Conservation (phyloP, 179 eudicot genomes). For the Actinidia arguta region DNA sequence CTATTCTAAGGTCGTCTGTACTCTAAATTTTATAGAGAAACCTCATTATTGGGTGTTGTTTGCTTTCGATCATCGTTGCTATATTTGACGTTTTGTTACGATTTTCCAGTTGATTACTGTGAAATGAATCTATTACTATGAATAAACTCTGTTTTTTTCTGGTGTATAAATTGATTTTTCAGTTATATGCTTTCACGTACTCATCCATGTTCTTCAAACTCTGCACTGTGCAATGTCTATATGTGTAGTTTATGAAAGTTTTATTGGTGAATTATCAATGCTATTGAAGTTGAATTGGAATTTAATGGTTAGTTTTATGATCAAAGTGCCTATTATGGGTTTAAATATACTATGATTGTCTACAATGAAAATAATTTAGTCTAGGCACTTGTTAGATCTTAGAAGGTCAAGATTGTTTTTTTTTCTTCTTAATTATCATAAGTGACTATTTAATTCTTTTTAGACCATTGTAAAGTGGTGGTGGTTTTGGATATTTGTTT, state of each 20-base stretch:
- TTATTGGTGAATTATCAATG: neutral
- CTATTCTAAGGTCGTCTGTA: too few relatives aligned
- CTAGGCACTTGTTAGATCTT: conserved; percentile 34
- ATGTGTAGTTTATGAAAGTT: neutral
- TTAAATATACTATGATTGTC: conserved; percentile 45
- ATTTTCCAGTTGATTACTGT: too few relatives aligned
- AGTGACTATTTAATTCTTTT: neutral
- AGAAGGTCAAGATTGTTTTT: neutral
- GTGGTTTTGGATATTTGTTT: neutral
- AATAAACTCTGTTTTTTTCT: too few relatives aligned
- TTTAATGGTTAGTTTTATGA: neutral
- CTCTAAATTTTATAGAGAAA: too few relatives aligned
- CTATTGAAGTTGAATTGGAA: neutral
- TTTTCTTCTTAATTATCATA: neutral
- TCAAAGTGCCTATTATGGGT: conserved; percentile 43
- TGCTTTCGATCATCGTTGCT: too few relatives aligned
- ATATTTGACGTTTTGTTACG: too few relatives aligned
- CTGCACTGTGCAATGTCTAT: neutral
- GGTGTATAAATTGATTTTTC: neutral
- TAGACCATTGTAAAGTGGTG: neutral
- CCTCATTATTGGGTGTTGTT: too few relatives aligned
- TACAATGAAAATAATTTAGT: conserved; percentile 25
- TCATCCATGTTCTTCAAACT: neutral
- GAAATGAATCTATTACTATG: too few relatives aligned
- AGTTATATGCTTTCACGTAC: neutral